Base-by-base conservation (phyloP, 768 basidiomycete genomes). In the Royoungia palumana region DNA sequence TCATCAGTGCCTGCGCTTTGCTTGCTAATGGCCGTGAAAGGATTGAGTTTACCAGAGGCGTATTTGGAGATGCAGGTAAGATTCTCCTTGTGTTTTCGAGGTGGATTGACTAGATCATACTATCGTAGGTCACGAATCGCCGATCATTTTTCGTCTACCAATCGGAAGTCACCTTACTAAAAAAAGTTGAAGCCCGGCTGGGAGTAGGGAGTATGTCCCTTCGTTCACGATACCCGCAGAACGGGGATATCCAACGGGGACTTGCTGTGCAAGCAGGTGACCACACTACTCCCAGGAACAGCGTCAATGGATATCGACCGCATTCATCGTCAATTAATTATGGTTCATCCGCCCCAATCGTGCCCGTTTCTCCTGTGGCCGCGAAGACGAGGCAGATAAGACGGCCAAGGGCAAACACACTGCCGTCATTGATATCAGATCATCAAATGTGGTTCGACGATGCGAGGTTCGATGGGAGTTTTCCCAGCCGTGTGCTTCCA, bases 361-460 rank as follows among this genome's bases (percentile, higher is more conserved):
- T 46, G 14, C 16, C 55, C 17, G 28, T 47, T 0, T 28, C 53
- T 24, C n/a, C 40, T 2, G 35, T 55, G 41, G 37, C 51, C 10
- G 40, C 49, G 24, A 37, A 57, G 66, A 74, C 50, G 9, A 47
- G 25, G 49, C 49, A 54, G 25, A 34, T 59, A 46, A 60, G 65
- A 32, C 75, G 89, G 30, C 87, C 83, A 36, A 75, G 89, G 55
- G 87, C 86, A 45, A 82, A 75, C 53, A 89, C 87, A 24, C 77
- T 86, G 38, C 82, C 83, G 12, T 77, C 81, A 49, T 76, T 81
- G 49, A 76, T 75, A 19, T 75, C 78, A 19, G 85, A 89, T 60
- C 89, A 92, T 60, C 82, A 89, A 68, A 76, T 83, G n/a, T 98
- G 94, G 94, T 96, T 97, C 70, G 87, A 93, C 59, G 91, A 94